Evolutionary conservation across 2,329 filamentous ascomycete genomes (phyloP).

Genomic region (Hymenoscyphus fraxineus): DNA sequence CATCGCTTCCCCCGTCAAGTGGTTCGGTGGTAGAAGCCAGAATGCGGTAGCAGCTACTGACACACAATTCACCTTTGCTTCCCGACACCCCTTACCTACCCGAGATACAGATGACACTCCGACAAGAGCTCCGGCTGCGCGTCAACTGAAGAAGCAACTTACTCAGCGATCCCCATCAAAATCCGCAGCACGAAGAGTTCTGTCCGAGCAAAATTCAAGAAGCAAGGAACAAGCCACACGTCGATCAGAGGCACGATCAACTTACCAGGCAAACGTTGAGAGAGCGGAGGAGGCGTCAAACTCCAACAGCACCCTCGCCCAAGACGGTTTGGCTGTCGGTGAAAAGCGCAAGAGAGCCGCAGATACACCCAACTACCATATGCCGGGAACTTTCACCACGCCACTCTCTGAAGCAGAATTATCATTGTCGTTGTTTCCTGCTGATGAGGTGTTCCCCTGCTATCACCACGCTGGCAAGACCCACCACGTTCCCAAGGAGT

Average conservation of each 20-base stretch:
- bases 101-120: too few relatives aligned
- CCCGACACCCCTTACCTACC: too few relatives aligned
- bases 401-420: background rate
- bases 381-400: background rate
- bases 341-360: background rate
- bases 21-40: too few relatives aligned
- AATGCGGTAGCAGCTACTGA: too few relatives aligned
- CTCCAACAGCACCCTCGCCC: background rate
- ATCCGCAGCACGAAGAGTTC: background rate
- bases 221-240: background rate
- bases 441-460: too few relatives aligned
- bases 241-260: background rate
- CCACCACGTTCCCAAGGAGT: too few relatives aligned
- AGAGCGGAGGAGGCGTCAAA: background rate
- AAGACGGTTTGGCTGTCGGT: background rate
- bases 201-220: background rate
- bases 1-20: too few relatives aligned
- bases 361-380: background rate
- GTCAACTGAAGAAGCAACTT: background rate
- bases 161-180: too few relatives aligned
- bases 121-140: background rate
- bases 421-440: too few relatives aligned
- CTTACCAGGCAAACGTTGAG: background rate
- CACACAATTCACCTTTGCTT: too few relatives aligned
- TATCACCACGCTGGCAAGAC: too few relatives aligned